Evolutionary conservation across 2,329 filamentous ascomycete species (phyloP), one percentile per base, ranked within the genome.

Genomic region (Fusarium sororula): DNA sequence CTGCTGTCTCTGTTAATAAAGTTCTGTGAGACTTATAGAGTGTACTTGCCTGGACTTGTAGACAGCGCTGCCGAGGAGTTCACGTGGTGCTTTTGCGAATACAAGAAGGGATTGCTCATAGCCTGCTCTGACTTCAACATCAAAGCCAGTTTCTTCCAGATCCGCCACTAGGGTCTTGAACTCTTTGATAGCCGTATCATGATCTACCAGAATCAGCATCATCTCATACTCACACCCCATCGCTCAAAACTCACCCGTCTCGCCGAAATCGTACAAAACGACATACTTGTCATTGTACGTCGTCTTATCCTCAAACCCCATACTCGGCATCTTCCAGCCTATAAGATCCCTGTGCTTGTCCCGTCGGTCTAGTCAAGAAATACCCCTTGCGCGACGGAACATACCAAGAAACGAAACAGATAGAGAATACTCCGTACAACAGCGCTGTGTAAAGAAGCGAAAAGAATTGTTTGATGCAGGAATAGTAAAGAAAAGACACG

Each of bases 41-140:
- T 3, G 6, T 3, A 39, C 78, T 41, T 80, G 91, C 90, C 90
- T 87, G 28, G 90, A 91, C 69, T 92, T 89, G 80, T 93, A 91
- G 4, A 94, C 86, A 69, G 91, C 87, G 60, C 89, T 90, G 44
- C 88, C 90, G 38, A 94, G 84, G 42, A 91, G 85, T 72, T 90
- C 86, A 39, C 89, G 86, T 9, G 91, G 90, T 13, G 89, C 90
- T 70, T 89, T 89, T 72, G 91, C 86, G 76, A 93, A 94, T 62
- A 94, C 82, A 17, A 94, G 83, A 15, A 94, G 83, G 2, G 91
- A 90, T 72, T 90, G 85, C n/a, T 90, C 89, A 65, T 90, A 89
- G 26, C 92, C 92, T 69, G 90, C 90, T 71, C 93, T 88, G n/a
- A 93, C 91, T 81, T 94, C 92, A 1, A 90, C 91, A 61, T 91